Base-by-base conservation (phyloP, 257 asterid genomes). In the Solanum phureja region DNA sequence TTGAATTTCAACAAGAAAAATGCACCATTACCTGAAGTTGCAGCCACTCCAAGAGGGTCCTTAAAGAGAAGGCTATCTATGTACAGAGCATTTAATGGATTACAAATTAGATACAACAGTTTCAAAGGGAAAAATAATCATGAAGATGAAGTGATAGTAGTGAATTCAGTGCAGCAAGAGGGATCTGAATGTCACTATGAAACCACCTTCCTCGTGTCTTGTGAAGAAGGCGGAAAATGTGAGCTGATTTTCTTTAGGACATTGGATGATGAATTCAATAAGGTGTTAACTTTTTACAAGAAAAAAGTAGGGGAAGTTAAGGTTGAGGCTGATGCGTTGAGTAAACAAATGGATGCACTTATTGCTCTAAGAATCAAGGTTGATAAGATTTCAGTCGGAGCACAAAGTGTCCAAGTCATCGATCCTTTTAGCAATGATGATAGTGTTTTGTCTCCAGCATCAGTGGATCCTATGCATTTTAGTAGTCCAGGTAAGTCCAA, bases 61-160 rank as follows among this genome's bases (percentile, higher is more conserved):
- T 83, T 94, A 42, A 92, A 82, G 89, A 86, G 96, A 90, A 91
- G 93, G 85, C 88, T 92, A 9, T 89, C 98, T 1, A 42, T 95
- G 91, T 96, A 96, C 93, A 88, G 96, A 88, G 94, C 98, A 0
- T 96, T 95, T 27, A 96, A 95, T 88, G 98, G 99, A 35, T 90
- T 96, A 1, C 91, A 94, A 52, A 89, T 73, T 84, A 81, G 88
- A 49, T 75, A 34, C 68, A 72, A 77, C 84, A 77, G 68, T 42
- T 66, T 82, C 8, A 86, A 58, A 58, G 89, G 23, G 18, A 75
- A 38, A 14, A 79, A 18, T 40, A 56, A 60, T 27, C 83, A 73
- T 40, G 98, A 96, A 33, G 98, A 95, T 58, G 98, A 95, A 86
- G 98, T 88, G 10, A 95, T 94, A 72, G 58, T 94, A 12, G 94